These are phyloP conservation scores for Sporothrix humicola DNA, from an alignment of 2,329 filamentous ascomycete species.

Conservation along the genomic window DNA sequence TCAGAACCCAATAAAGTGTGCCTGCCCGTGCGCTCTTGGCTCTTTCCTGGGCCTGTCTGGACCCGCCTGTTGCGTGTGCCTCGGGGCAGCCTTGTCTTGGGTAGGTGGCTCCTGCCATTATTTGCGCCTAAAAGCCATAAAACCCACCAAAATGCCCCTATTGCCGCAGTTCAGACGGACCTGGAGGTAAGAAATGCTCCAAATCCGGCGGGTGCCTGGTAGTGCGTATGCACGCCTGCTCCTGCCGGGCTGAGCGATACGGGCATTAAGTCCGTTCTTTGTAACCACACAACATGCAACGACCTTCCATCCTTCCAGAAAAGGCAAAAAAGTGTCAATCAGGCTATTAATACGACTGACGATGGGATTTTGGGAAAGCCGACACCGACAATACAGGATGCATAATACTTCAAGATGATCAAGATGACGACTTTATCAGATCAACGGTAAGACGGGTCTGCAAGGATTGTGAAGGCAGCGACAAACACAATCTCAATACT, in stretches of 20 bases:
- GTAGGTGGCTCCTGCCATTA: background rate
- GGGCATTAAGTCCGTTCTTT: slow-evolving; percentile 5
- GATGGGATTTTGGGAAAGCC: background rate
- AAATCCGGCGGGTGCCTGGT: slow-evolving; percentile 25
- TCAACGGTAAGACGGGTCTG: background rate
- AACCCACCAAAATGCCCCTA: background rate
- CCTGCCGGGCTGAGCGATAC: background rate
- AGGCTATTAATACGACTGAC: slow-evolving; percentile 14
- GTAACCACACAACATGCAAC: no score
- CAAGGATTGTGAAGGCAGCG: background rate
- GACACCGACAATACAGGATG: background rate
- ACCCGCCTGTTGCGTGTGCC: slow-evolving; percentile 1
- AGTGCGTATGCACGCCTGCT: background rate
- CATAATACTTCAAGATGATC: no score
- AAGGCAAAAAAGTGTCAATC: background rate
- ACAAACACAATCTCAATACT: background rate
- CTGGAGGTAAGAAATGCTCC: slow-evolving; percentile 25
- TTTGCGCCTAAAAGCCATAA: no score
- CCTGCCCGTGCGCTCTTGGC: slow-evolving; percentile 2
- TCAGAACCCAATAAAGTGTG: slow-evolving; percentile 20
- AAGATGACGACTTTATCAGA: background rate
- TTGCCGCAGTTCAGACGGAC: background rate
- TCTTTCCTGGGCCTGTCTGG: no score
- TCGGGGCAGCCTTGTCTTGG: slow-evolving; percentile 10
- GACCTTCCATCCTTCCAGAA: background rate